A percentile compares a stretch with the other conserved stretches of the same genome.
Conservation (phyloP, 2,329 filamentous ascomycete genomes). For the Aspergillus jensenii region DNA sequence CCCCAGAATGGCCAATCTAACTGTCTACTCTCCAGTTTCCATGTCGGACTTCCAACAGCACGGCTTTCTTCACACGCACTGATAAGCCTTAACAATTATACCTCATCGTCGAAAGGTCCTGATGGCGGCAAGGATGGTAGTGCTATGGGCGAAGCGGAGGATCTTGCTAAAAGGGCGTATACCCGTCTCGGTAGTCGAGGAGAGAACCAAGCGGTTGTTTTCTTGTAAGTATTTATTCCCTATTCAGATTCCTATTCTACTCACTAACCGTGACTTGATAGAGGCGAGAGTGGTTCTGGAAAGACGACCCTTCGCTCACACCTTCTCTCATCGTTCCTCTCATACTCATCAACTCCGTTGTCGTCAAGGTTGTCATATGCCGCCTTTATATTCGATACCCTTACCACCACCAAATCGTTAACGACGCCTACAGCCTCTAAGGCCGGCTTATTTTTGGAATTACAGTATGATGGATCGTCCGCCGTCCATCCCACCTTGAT, state of each 20-base stretch:
- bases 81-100: slow-evolving; percentile 92
- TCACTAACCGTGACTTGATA: slow-evolving; percentile 44
- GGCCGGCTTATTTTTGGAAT: slow-evolving; percentile 89
- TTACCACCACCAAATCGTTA: slow-evolving; percentile 95
- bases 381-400: slow-evolving; percentile 90
- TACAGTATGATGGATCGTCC: slow-evolving; percentile 91
- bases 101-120: slow-evolving; percentile 78
- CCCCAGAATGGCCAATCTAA: background rate
- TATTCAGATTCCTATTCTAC: background rate
- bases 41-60: slow-evolving; percentile 84
- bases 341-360: slow-evolving; percentile 86
- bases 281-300: slow-evolving; percentile 91
- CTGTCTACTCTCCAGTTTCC: slow-evolving; percentile 73
- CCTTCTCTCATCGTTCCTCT: slow-evolving; percentile 78
- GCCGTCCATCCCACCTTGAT: slow-evolving; percentile 83
- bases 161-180: slow-evolving; percentile 84
- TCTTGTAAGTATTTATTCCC: slow-evolving; percentile 66
- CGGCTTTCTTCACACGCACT: slow-evolving; percentile 87
- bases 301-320: slow-evolving; percentile 95
- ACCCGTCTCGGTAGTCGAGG: slow-evolving; percentile 80
- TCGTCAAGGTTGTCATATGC: slow-evolving; percentile 92
- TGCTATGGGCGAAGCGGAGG: slow-evolving; percentile 88
- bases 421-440: slow-evolving; percentile 96
- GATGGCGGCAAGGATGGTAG: slow-evolving; percentile 92
- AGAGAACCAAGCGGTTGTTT: slow-evolving; percentile 90